Evolutionary conservation across 108 stramenopile species (phyloP), one percentile per base, ranked within the genome.

Genomic region (Conticribra guillardii): DNA sequence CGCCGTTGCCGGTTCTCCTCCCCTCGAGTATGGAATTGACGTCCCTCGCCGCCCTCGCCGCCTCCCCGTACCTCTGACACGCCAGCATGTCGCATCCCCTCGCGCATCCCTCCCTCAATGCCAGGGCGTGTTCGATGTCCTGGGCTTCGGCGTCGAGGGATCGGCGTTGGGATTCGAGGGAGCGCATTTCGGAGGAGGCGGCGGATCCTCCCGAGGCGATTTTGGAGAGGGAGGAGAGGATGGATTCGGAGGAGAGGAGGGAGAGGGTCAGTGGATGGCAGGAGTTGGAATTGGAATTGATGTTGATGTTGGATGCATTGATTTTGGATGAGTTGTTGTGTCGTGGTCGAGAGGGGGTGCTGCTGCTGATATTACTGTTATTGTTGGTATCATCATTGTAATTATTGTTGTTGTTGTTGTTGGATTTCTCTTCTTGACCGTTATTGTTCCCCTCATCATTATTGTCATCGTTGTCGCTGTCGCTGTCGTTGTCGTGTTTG

Each of bases 131-230:
- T 52, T 84, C 78, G n/a, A 94, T 80, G 66, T 87, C 85, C 0
- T 54, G 51, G 2, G 89, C 87, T 24, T 88, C 84, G 23, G 53
- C 60, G 68, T 94, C 93, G 33, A 90, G 55, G 0, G 60, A 69
- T 21, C 82, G 83, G 49, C 90, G 90, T 57, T 85, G 79, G 18
- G 81, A 69, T 70, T 94, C 93, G 62, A 94, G 72, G 24, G 56
- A 54, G 16, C 85, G 80, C 66, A 94, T 88, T 72, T 94, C 90
- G 23, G 82, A 82, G 29, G 87, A 89, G 48, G 93, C 93, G 50
- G 86, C 84, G 3, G 89, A 86, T 14, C 90, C 90, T 21, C 90
- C 93, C 30, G 87, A 84, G 17, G 93, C 89, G 55, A 94, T 87
- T 70, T 91, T 91, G 74, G 90, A 76, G 41, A 94, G 83, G 14